A percentile compares a stretch with the other conserved stretches of the same genome.
Conservation (phyloP, 495 filamentous ascomycete genomes). For the Aspergillus kassunensis region DNA sequence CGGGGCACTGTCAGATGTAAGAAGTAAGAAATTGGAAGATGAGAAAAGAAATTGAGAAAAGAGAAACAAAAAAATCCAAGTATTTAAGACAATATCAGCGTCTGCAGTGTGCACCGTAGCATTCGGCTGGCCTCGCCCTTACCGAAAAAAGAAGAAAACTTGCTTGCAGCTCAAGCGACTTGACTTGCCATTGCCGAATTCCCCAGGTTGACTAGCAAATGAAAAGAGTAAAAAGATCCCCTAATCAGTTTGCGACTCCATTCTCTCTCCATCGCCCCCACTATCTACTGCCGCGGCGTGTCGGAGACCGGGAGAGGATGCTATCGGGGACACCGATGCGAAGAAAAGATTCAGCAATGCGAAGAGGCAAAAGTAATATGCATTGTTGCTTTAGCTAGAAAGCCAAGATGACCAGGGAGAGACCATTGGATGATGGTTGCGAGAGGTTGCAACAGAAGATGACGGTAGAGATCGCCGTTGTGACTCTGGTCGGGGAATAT, state of each 20-base stretch:
- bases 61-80: conserved; percentile 5
- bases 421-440: neutral
- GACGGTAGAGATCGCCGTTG: too few species aligned
- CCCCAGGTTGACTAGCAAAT: conserved; percentile 4
- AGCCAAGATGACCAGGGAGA: neutral
- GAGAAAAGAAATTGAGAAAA: neutral
- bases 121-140: neutral
- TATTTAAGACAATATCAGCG: neutral
- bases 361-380: neutral
- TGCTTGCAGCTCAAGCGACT: neutral
- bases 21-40: neutral
- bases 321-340: neutral
- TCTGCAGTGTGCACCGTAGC: neutral
- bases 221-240: neutral
- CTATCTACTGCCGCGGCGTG: neutral
- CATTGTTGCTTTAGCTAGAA: neutral
- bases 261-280: conserved; percentile 1
- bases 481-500: too few species aligned
- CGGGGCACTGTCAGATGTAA: neutral
- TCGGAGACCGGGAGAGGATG: neutral
- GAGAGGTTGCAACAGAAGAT: neutral
- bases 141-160: conserved; percentile 1
- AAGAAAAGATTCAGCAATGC: neutral
- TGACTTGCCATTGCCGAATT: too few species aligned
- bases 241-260: neutral